phyloP scores from a whole-genome alignment of 2,329 filamentous ascomycete genomes.

The Claviceps sp. region DNA sequence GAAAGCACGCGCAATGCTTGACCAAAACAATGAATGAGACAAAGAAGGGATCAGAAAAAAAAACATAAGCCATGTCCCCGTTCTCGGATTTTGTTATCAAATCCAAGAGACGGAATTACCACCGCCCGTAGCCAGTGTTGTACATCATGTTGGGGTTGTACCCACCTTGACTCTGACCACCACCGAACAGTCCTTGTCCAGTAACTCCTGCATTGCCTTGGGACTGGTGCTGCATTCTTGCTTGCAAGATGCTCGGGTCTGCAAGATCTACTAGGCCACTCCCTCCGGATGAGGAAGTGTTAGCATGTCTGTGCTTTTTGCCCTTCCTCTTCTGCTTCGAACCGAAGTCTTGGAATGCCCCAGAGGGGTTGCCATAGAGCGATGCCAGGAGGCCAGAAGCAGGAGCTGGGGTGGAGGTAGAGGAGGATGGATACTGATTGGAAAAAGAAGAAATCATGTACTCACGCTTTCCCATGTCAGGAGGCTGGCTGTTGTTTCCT shows the following conservation, averaged over 20 bases:
- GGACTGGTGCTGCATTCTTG: slow-evolving; percentile 82
- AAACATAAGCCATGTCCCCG: slow-evolving; percentile 10
- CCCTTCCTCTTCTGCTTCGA: slow-evolving; percentile 99
- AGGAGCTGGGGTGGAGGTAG: slow-evolving; percentile 74
- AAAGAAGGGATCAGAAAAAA: slow-evolving; percentile 7
- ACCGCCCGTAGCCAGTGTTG: slow-evolving; percentile 54
- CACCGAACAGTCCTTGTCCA: slow-evolving; percentile 67
- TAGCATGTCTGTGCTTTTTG: slow-evolving; percentile 99
- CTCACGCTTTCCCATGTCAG: slow-evolving; percentile 95
- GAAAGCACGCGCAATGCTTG: slow-evolving; percentile 10
- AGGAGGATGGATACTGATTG: slow-evolving; percentile 71
- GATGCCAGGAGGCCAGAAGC: slow-evolving; percentile 81
- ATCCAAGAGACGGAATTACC: slow-evolving; percentile 32
- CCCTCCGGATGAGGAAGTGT: slow-evolving; percentile 99
- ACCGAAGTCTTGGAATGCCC: slow-evolving; percentile 80
- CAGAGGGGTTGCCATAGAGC: slow-evolving; percentile 79
- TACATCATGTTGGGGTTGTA: slow-evolving; percentile 85
- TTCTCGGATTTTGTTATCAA: not conserved
- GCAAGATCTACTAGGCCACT: slow-evolving; percentile 99
- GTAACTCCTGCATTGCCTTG: slow-evolving; percentile 72
- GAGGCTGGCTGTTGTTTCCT: slow-evolving; percentile 54
- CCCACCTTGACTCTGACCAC: slow-evolving; percentile 85
- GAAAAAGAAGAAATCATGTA: slow-evolving; percentile 88
- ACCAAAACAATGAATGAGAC: slow-evolving; percentile 8
- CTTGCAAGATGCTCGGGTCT: slow-evolving; percentile 99